Percentiles rank a stretch among this genome's conserved stretches.
Conservation (phyloP, 2,329 filamentous ascomycete genomes). For the Arthrinium phaeospermum region DNA sequence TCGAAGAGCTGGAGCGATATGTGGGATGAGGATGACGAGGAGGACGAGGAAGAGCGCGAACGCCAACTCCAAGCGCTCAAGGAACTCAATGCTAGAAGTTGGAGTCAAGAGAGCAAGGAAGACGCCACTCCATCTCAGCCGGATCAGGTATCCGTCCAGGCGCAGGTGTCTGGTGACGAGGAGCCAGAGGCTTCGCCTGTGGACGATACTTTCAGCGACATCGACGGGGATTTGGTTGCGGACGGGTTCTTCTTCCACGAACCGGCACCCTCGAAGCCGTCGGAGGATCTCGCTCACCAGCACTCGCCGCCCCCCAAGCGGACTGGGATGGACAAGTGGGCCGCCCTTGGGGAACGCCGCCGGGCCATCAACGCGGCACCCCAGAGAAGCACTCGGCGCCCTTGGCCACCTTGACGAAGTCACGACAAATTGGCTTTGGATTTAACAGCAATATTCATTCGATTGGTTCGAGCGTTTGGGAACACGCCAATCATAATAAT, state of each 20-base stretch:
- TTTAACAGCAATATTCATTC: conserved; percentile 42
- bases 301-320: conserved; percentile 74
- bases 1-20: conserved; percentile 99
- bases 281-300: conserved; percentile 42
- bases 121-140: conserved; percentile 41
- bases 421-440: conserved; percentile 47
- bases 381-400: conserved; percentile 55
- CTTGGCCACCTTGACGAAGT: conserved; percentile 39
- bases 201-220: conserved; percentile 50
- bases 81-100: conserved; percentile 75
- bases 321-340: conserved; percentile 79
- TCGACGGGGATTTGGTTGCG: conserved; percentile 69
- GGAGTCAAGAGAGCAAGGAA: conserved; percentile 76
- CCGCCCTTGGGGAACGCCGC: conserved; percentile 82
- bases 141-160: conserved; percentile 51
- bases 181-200: conserved; percentile 45
- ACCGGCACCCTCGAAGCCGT: conserved; percentile 43
- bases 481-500: conserved; percentile 46
- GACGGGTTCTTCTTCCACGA: conserved; percentile 80
- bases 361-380: conserved; percentile 66
- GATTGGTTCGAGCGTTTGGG: conserved; percentile 50
- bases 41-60: conserved; percentile 69
- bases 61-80: conserved; percentile 66
- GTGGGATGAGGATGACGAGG: conserved; percentile 90
- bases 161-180: conserved; percentile 49